phyloP scores from a whole-genome alignment of 495 filamentous ascomycete genomes.

The Podospora anserina region DNA sequence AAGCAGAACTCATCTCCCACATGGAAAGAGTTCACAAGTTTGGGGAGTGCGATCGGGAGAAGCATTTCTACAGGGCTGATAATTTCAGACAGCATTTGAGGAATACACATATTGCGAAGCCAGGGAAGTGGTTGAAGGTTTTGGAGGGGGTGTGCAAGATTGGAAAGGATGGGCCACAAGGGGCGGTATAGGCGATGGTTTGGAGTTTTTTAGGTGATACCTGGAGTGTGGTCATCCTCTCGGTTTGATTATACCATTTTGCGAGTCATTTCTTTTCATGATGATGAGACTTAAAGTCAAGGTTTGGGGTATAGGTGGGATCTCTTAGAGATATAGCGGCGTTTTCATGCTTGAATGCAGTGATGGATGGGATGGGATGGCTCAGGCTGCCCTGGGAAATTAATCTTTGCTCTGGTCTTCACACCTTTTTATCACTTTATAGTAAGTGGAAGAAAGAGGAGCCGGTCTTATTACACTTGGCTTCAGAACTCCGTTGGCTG shows the following conservation, averaged over 20 bases:
- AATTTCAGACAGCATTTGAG: constrained; percentile 90
- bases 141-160: constrained; percentile 27
- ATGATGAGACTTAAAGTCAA: background rate
- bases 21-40: constrained; percentile 72
- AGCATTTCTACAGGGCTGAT: constrained; percentile 85
- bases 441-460: too few relatives aligned
- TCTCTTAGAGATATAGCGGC: background rate
- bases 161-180: background rate
- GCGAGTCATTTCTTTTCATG: background rate
- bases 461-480: too few relatives aligned
- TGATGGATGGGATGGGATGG: background rate
- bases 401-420: background rate
- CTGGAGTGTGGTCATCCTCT: background rate
- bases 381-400: background rate
- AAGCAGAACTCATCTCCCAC: constrained; percentile 52
- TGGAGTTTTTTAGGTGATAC: background rate
- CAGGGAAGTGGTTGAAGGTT: constrained; percentile 31
- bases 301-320: background rate
- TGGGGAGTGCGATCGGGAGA: constrained; percentile 79
- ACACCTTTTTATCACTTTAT: too few relatives aligned
- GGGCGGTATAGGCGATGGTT: background rate
- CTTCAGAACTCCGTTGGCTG: too few relatives aligned
- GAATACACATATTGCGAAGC: constrained; percentile 59
- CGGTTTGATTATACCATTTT: background rate
- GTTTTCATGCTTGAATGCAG: background rate